phyloP scores from a whole-genome alignment of 2,329 filamentous ascomycete species.

The Pleurostoma richardsiae region DNA sequence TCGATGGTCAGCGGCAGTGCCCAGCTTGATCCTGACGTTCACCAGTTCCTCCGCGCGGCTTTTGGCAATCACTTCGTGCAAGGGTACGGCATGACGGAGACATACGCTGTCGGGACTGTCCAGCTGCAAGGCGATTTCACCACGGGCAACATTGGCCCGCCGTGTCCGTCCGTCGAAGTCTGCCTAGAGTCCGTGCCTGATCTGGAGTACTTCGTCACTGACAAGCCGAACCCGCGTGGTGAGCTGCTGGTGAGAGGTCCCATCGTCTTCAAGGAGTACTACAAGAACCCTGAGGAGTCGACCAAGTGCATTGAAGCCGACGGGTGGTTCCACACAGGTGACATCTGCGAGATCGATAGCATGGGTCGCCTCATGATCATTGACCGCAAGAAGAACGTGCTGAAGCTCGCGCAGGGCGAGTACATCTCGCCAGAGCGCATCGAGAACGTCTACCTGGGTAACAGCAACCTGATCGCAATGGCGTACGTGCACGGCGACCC shows the following conservation, averaged over 20 bases:
- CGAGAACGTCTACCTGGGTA: constrained; percentile 88
- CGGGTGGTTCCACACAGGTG: constrained; percentile 96
- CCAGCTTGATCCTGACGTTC: constrained; percentile 81
- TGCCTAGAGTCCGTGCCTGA: constrained; percentile 86
- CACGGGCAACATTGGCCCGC: constrained; percentile 75
- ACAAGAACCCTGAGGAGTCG: constrained; percentile 85
- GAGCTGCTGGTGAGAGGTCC: constrained; percentile 81
- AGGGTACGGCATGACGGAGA: constrained; percentile 92
- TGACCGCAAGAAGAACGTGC: constrained; percentile 97
- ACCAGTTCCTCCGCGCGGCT: constrained; percentile 81
- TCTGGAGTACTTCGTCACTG: constrained; percentile 84
- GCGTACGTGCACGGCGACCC: constrained; percentile 90
- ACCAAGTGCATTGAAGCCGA: constrained; percentile 75
- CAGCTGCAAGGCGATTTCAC: constrained; percentile 69
- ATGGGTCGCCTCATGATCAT: constrained; percentile 87
- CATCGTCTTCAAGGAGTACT: constrained; percentile 81
- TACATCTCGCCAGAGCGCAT: constrained; percentile 97
- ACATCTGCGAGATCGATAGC: constrained; percentile 81
- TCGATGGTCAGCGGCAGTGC: constrained; percentile 85
- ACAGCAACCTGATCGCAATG: constrained; percentile 69
- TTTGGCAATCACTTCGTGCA: constrained; percentile 76
- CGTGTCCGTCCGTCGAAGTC: constrained; percentile 63
- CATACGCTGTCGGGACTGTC: constrained; percentile 71
- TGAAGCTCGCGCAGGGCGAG: constrained; percentile 96
- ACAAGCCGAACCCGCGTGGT: constrained; percentile 85